phyloP scores from a whole-genome alignment of 2,329 filamentous ascomycete species.

The Teratosphaeria pseudoeucalypti region DNA sequence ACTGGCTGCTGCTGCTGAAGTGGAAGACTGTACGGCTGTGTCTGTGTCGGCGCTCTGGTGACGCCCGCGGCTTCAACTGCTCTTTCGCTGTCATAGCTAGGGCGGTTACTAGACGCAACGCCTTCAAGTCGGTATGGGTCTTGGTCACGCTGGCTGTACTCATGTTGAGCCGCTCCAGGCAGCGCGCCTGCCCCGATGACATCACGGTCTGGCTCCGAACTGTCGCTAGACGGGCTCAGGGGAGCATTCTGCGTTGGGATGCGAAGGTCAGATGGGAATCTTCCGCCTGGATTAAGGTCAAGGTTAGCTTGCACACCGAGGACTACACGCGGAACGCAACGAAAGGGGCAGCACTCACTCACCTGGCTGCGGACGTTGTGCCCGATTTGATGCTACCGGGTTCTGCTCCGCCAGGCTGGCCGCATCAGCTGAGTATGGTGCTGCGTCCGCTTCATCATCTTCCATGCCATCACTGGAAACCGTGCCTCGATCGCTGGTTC shows the following conservation, averaged over 20 bases:
- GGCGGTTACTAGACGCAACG: conserved; percentile 7
- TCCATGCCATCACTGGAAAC: conserved; percentile 66
- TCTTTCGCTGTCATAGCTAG: neutral
- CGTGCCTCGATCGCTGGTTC: conserved; percentile 45
- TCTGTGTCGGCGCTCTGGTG: conserved; percentile 8
- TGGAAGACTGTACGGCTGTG: conserved; percentile 16
- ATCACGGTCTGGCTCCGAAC: conserved; percentile 53
- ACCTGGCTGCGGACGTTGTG: conserved; percentile 74
- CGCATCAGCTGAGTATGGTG: conserved; percentile 54
- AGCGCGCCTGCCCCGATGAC: conserved; percentile 41
- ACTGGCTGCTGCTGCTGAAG: conserved; percentile 10
- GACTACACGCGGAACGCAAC: conserved; percentile 10
- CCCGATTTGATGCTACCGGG: conserved; percentile 30
- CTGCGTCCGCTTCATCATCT: conserved; percentile 57
- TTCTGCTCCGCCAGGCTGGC: conserved; percentile 28
- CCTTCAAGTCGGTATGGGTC: conserved; percentile 22
- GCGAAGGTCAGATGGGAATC: conserved; percentile 90
- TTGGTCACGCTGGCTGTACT: conserved; percentile 12
- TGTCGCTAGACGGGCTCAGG: conserved; percentile 63
- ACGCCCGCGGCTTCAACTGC: neutral
- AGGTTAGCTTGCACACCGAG: conserved; percentile 3
- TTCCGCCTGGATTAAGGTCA: conserved; percentile 36
- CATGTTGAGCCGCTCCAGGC: conserved; percentile 19
- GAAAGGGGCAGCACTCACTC: conserved; percentile 35
- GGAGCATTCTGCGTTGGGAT: conserved; percentile 54